Evolutionary conservation across 2,329 filamentous ascomycete species (phyloP).

Genomic region (Fusarium transvaalense): DNA sequence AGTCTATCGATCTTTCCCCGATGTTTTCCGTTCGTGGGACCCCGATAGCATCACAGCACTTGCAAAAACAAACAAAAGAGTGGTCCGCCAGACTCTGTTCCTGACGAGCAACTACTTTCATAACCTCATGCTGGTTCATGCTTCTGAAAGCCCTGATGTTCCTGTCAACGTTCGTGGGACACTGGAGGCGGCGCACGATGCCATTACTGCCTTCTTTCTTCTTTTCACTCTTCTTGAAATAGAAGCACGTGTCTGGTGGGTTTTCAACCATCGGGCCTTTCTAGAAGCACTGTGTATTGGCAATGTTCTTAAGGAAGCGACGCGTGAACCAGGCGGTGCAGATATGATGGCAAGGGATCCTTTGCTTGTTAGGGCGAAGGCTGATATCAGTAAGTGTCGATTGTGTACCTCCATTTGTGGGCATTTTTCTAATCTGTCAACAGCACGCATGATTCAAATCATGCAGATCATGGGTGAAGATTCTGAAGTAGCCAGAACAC

Average conservation of each 20-base stretch:
- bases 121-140: slow-evolving; percentile 83
- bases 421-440: slow-evolving; percentile 21
- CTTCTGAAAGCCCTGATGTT: slow-evolving; percentile 74
- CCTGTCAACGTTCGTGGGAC: slow-evolving; percentile 76
- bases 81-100: slow-evolving; percentile 80
- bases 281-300: slow-evolving; percentile 79
- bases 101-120: slow-evolving; percentile 87
- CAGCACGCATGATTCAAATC: slow-evolving; percentile 73
- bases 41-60: slow-evolving; percentile 69
- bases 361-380: slow-evolving; percentile 69
- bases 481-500: slow-evolving; percentile 69
- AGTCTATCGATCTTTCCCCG: slow-evolving; percentile 79
- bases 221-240: slow-evolving; percentile 75
- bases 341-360: slow-evolving; percentile 66
- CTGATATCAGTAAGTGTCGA: slow-evolving; percentile 68
- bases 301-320: slow-evolving; percentile 67
- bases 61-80: slow-evolving; percentile 71
- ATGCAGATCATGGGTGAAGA: slow-evolving; percentile 71
- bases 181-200: slow-evolving; percentile 80
- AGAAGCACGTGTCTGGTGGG: slow-evolving; percentile 86
- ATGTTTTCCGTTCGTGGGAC: slow-evolving; percentile 77
- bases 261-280: slow-evolving; percentile 84
- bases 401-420: background rate
- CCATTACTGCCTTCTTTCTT: slow-evolving; percentile 80
- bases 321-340: slow-evolving; percentile 59